A percentile compares a stretch with the other conserved stretches of the same genome.
Conservation (phyloP, 306 rosid species). For the Adenanthera pavonina region DNA sequence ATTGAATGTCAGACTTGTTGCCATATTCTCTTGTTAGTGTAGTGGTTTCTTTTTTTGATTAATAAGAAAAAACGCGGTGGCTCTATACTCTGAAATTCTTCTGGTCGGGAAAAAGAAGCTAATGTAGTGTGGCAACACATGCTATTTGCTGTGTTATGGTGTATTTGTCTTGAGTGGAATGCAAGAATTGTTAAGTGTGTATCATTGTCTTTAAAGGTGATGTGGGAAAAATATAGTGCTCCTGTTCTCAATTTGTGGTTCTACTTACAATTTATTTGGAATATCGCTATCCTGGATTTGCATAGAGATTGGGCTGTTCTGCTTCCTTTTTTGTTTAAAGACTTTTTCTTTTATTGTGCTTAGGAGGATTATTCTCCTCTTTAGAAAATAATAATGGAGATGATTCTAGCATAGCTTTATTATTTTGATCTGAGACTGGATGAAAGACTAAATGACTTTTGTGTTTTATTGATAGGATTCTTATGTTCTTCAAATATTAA, state of each 20-base stretch:
- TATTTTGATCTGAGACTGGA: not conserved
- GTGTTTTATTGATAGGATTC: not conserved
- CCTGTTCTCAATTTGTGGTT: not conserved
- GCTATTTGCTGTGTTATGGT: not conserved
- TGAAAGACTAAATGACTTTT: not conserved
- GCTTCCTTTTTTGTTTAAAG: not conserved
- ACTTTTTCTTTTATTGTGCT: not conserved
- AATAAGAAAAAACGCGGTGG: not conserved
- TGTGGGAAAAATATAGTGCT: not conserved
- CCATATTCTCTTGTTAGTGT: not conserved
- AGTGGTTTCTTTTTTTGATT: not conserved
- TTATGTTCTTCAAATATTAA: not conserved
- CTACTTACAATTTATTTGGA: not conserved
- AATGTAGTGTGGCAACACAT: not conserved
- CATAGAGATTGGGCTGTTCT: conserved; percentile 2
- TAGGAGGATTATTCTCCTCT: not conserved
- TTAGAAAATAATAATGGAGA: not conserved
- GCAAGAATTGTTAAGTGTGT: not conserved
- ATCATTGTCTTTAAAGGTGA: not conserved
- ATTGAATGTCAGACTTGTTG: not conserved
- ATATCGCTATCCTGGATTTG: not conserved
- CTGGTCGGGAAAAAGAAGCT: not conserved
- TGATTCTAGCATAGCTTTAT: not conserved
- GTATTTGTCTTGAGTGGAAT: not conserved
- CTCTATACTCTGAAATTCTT: not conserved